Percentiles rank a stretch among this genome's conserved stretches.
These are phyloP conservation scores for Candida tammaniensis DNA, from an alignment of 805 yeast species.

Conservation along the genomic window DNA sequence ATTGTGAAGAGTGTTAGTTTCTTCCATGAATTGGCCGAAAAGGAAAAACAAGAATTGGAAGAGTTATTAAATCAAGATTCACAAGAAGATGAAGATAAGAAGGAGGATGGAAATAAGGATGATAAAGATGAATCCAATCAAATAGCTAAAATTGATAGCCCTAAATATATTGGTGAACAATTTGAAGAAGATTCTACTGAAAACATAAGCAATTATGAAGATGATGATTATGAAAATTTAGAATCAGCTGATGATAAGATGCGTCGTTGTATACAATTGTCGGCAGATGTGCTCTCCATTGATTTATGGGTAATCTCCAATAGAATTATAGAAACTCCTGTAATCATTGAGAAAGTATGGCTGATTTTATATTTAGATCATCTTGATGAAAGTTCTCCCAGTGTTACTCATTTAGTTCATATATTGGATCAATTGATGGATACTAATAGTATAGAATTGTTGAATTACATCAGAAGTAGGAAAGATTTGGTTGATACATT, in stretches of 20 bases:
- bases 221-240: slow-evolving; percentile 14
- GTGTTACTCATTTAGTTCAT: slow-evolving; percentile 47
- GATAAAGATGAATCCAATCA: not conserved
- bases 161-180: not conserved
- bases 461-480: slow-evolving; percentile 66
- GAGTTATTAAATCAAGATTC: slow-evolving; percentile 12
- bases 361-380: slow-evolving; percentile 30
- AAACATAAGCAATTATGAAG: slow-evolving; percentile 7
- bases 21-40: slow-evolving; percentile 29
- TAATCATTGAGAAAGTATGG: slow-evolving; percentile 41
- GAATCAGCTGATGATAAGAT: slow-evolving; percentile 32
- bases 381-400: slow-evolving; percentile 35
- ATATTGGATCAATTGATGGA: slow-evolving; percentile 84
- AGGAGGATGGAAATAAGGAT: not conserved
- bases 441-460: slow-evolving; percentile 55
- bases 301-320: slow-evolving; percentile 44
- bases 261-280: slow-evolving; percentile 35
- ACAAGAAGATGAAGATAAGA: slow-evolving; percentile 5
- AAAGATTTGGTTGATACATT: slow-evolving; percentile 73
- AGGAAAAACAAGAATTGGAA: slow-evolving; percentile 21
- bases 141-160: not conserved
- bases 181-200: slow-evolving; percentile 1
- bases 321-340: slow-evolving; percentile 41
- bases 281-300: slow-evolving; percentile 39
- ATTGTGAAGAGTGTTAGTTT: slow-evolving; percentile 52